Base-by-base conservation (phyloP, 805 yeast species). In the Blastobotrys parvus region DNA sequence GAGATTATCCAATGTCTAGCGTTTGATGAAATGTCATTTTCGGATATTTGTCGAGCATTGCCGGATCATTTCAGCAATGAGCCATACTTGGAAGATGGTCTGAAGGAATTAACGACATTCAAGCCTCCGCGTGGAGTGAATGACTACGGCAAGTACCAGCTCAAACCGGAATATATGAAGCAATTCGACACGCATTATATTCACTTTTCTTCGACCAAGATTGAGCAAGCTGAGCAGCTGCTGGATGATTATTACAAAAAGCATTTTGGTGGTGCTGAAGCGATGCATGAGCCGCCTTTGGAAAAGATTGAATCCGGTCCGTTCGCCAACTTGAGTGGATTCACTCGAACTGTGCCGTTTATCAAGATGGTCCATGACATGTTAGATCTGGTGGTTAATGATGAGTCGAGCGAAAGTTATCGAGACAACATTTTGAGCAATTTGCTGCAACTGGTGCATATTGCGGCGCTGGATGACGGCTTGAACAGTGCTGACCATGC, bases 1-100 rank as follows among this genome's bases (percentile, higher is more conserved):
- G 96, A 89, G 52, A 77, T 90, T n/a, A 69, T 87, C 18, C 97
- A 92, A 55, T 72, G 78, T 2, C 66, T 90, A n/a, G 80, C 94
- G 49, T 84, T 86, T 65, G 78, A 79, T 23, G 80, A 82, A 2
- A 65, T 79, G 67, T 69, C 78, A 18, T 89, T 80, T 56, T 75
- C 92, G 2, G 83, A 83, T 44, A 62, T 92, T 16, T 71, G 80
- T 45, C 64, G 75, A 2, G 73, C 70, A 13, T 71, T 88, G 2
- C 90, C 96, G 0, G 97, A 88, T 40, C 83, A 80, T 51, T 68
- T 88, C 29, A 65, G 78, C 0, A 68, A 76, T 3, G 92, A 86
- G 45, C 85, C 83, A 48, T 65, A 77, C 20, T 88, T 90, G 66
- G 95, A 79, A 50, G 68, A 70, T 45, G 66, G 72, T 42, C 68